Base-by-base conservation (phyloP, 164 flowering plant genomes). In the Santalum album region DNA sequence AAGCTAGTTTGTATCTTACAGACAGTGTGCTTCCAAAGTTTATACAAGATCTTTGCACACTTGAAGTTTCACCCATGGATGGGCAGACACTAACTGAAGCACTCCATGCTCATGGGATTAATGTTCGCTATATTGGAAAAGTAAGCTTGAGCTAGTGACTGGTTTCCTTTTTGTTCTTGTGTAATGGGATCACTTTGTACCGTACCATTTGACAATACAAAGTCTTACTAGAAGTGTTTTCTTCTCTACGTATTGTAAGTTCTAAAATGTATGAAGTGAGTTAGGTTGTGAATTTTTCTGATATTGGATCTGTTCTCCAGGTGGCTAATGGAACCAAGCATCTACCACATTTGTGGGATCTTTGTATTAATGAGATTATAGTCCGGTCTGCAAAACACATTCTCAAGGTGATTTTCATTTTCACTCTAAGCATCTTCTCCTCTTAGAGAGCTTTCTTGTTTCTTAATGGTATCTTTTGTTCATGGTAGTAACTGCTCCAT, bases 51-150 rank as follows among this genome's bases (percentile, higher is more conserved):
- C 94, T 94, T 68, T 81, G 87, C 74, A 66, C 94, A 0, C 90
- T 94, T 66, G 99, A 94, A 76, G 97, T 87, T 59, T 87, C 99
- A 26, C 99, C 99, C 2, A 94, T 94, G 99, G 99, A 94, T 74
- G 99, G 99, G 25, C 97, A 90, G 63, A 90, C 99, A 47, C 68
- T 94, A 55, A 90, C 95, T 60, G 99, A 94, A 69, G 96, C 97
- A 55, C 90, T 94, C 27, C 99, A 94, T 84, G 95, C 94, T 48
- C 92, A 90, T 77, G 99, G 99, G 54, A 87, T 94, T 55, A 94
- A 94, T 75, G 76, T 87, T 62, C 95, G 99, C 7, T 94, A 94
- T 62, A 75, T 94, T 70, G 97, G 99, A 63, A 83, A 75, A 58
- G 99, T 94, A 77, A 64, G 84, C 50, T 29, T 34, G 35, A 23